These are phyloP conservation scores for Zostera marina DNA, from an alignment of 116 monocot species.

Conservation along the genomic window DNA sequence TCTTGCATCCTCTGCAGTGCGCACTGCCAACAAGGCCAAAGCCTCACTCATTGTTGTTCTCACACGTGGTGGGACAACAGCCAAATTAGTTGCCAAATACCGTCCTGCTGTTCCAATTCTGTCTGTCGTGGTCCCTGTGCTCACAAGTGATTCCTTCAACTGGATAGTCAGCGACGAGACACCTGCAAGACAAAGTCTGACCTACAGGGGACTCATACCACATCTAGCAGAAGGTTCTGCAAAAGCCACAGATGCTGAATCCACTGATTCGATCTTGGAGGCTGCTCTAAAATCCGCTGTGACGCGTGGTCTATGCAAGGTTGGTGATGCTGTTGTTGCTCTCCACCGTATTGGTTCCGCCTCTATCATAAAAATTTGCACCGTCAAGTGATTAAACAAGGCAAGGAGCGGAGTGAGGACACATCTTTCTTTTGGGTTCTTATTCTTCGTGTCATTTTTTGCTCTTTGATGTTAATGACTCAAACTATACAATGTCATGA, in stretches of 20 bases:
- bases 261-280: conserved; percentile 41
- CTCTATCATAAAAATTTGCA: conserved; percentile 47
- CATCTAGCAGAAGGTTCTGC: conserved; percentile 36
- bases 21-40: conserved; percentile 22
- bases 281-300: conserved; percentile 35
- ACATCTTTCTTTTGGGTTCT: neutral
- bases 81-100: conserved; percentile 47
- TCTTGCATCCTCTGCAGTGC: conserved; percentile 37
- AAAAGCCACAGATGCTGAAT: conserved; percentile 42
- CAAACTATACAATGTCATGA: too few relatives aligned
- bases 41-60: conserved; percentile 33
- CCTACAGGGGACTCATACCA: conserved; percentile 44
- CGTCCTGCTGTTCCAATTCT: conserved; percentile 34
- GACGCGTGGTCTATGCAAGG: conserved; percentile 28
- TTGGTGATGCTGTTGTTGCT: conserved; percentile 41
- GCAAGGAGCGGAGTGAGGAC: neutral
- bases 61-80: conserved; percentile 40
- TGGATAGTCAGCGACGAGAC: conserved; percentile 42
- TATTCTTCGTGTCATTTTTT: neutral
- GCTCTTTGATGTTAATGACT: neutral
- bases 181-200: conserved; percentile 42
- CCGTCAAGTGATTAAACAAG: conserved; percentile 11
- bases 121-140: conserved; percentile 33
- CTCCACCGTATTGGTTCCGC: conserved; percentile 43
- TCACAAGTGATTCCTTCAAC: conserved; percentile 36